Percentiles rank a stretch among this genome's conserved stretches.
These are phyloP conservation scores for Solanum rostratum DNA, from an alignment of 257 asterid genomes.

Conservation along the genomic window DNA sequence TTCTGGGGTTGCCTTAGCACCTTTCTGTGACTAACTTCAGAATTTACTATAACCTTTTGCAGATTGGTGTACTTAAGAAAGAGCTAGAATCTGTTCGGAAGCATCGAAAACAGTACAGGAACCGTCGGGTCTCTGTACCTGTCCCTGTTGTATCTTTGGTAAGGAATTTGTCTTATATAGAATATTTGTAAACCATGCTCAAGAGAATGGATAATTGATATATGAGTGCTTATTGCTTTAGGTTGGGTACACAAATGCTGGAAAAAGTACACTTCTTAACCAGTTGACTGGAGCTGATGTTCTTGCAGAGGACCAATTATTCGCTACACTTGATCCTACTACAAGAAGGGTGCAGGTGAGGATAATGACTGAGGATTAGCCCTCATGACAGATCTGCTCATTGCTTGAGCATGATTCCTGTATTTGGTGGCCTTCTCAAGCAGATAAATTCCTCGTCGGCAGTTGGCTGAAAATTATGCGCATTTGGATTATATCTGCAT, in stretches of 20 bases:
- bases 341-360: conserved; percentile 94
- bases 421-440: background rate
- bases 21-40: background rate
- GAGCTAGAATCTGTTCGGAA: conserved; percentile 95
- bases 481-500: background rate
- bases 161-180: conserved; percentile 6
- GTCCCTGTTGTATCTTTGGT: conserved; percentile 98
- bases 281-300: conserved; percentile 87
- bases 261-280: conserved; percentile 91
- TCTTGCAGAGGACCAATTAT: conserved; percentile 85
- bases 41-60: conserved; percentile 1
- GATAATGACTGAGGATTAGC: background rate
- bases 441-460: background rate
- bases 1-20: background rate
- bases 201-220: background rate
- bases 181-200: background rate
- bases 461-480: background rate
- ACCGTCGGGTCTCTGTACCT: conserved; percentile 60
- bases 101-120: conserved; percentile 92
- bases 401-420: background rate
- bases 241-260: conserved; percentile 99
- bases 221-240: conserved; percentile 15
- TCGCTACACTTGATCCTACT: conserved; percentile 98
- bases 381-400: background rate
- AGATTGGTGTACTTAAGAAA: conserved; percentile 77